Conservation (phyloP, 805 yeast genomes). For the Debaryomyces maramus region DNA sequence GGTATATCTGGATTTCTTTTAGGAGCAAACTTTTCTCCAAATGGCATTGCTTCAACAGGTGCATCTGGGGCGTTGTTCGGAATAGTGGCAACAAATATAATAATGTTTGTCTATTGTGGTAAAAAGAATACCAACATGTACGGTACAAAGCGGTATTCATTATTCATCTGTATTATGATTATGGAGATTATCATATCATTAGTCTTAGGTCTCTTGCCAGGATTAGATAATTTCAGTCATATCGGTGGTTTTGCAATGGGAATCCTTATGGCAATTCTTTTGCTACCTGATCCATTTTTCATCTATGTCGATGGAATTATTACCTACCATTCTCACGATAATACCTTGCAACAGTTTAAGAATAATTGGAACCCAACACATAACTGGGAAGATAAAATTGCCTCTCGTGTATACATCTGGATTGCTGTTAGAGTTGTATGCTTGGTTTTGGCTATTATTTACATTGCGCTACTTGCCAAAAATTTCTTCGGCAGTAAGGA, state of each 20-base stretch:
- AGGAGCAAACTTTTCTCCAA: constrained; percentile 69
- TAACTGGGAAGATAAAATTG: constrained; percentile 34
- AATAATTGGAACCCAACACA: constrained; percentile 43
- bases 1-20: constrained; percentile 68
- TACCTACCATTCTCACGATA: constrained; percentile 30
- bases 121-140: constrained; percentile 47
- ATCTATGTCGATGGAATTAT: constrained; percentile 41
- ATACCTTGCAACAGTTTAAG: constrained; percentile 30
- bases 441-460: constrained; percentile 47
- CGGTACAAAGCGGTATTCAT: constrained; percentile 46
- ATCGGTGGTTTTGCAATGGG: constrained; percentile 76
- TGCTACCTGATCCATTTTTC: constrained; percentile 59
- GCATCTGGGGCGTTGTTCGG: constrained; percentile 76
- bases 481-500: constrained; percentile 42
- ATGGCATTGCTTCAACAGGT: constrained; percentile 66
- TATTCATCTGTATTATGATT: constrained; percentile 48
- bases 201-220: constrained; percentile 68
- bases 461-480: constrained; percentile 48
- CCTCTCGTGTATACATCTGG: constrained; percentile 51
- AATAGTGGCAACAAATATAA: constrained; percentile 58
- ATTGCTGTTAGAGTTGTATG: constrained; percentile 44
- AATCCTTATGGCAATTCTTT: constrained; percentile 44
- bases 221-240: constrained; percentile 72
- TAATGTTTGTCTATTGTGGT: constrained; percentile 55
- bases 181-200: constrained; percentile 58